These are phyloP conservation scores for Fusarium udum DNA, from an alignment of 2,329 filamentous ascomycete genomes.

Conservation along the genomic window DNA sequence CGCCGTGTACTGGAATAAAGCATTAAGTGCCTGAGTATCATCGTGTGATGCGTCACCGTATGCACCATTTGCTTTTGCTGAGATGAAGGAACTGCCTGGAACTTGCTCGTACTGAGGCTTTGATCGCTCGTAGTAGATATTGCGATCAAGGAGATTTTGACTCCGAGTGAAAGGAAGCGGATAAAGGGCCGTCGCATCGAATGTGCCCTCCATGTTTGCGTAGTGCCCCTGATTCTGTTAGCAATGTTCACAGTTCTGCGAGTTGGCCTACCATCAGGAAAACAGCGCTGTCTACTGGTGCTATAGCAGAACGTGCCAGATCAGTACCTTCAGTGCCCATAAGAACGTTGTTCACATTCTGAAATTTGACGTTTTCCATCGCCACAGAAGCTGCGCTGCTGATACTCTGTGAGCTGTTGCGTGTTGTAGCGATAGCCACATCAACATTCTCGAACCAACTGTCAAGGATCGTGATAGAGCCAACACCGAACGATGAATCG, in stretches of 20 bases:
- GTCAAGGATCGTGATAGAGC: conserved; percentile 80
- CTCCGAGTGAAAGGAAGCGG: conserved; percentile 26
- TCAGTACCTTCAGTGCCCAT: conserved; percentile 32
- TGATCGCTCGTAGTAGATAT: conserved; percentile 74
- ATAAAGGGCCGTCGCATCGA: conserved; percentile 38
- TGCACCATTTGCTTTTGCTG: conserved; percentile 62
- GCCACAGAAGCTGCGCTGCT: conserved; percentile 55
- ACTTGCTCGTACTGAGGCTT: conserved; percentile 77
- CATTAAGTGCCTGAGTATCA: conserved; percentile 72
- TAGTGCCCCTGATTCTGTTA: conserved; percentile 41
- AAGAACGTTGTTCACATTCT: conserved; percentile 46
- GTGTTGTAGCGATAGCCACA: conserved; percentile 73
- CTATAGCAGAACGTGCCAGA: conserved; percentile 19
- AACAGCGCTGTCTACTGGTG: conserved; percentile 14
- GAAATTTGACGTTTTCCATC: conserved; percentile 59
- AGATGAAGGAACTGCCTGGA: conserved; percentile 69
- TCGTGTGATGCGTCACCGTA: conserved; percentile 78
- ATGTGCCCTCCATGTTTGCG: conserved; percentile 33
- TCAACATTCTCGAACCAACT: conserved; percentile 74
- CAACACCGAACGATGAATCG: conserved; percentile 64
- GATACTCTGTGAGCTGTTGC: conserved; percentile 44
- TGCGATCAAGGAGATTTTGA: conserved; percentile 59
- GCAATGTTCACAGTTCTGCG: not conserved
- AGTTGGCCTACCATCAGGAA: conserved; percentile 41
- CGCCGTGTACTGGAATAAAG: conserved; percentile 63